Conservation (phyloP, 176 grass and related monocot genomes). For the Raddia guianensis region DNA sequence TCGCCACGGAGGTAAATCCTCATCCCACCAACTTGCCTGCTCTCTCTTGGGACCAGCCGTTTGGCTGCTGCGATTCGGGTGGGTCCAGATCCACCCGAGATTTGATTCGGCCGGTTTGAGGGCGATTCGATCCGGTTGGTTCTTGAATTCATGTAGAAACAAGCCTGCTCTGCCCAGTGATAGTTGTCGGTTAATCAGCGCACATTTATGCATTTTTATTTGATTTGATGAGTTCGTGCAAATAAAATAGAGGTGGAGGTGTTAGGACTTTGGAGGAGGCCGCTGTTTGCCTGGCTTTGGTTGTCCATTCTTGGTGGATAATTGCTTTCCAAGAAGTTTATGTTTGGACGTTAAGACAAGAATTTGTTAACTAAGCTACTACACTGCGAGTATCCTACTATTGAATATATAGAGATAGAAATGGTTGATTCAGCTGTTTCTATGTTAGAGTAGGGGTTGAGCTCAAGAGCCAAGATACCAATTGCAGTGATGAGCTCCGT, state of each 20-base stretch:
- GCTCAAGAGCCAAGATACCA: slow-evolving; percentile 9
- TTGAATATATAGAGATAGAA: not conserved
- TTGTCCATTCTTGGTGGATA: not conserved
- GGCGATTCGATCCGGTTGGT: not conserved
- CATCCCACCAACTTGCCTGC: not conserved
- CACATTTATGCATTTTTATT: not conserved
- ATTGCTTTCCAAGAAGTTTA: not conserved
- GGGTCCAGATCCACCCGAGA: slow-evolving; percentile 22
- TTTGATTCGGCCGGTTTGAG: slow-evolving; percentile 6
- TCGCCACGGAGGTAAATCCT: slow-evolving; percentile 21
- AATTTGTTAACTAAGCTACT: slow-evolving; percentile 8
- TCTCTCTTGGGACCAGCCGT: not conserved
- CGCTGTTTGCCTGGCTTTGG: not conserved
- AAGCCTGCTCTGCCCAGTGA: too few relatives aligned
- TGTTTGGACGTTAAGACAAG: not conserved
- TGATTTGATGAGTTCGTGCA: not conserved
- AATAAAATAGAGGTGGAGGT: not conserved
- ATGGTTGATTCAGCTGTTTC: not conserved
- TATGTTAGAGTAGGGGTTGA: not conserved
- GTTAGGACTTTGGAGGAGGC: not conserved
- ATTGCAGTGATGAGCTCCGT: not conserved
- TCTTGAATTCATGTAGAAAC: not conserved
- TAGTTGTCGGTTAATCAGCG: not conserved
- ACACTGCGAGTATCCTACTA: not conserved
- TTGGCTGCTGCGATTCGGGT: slow-evolving; percentile 10